A percentile compares a stretch with the other conserved stretches of the same genome.
Conservation (phyloP, 345 rosid species). For the Salix caprea region DNA sequence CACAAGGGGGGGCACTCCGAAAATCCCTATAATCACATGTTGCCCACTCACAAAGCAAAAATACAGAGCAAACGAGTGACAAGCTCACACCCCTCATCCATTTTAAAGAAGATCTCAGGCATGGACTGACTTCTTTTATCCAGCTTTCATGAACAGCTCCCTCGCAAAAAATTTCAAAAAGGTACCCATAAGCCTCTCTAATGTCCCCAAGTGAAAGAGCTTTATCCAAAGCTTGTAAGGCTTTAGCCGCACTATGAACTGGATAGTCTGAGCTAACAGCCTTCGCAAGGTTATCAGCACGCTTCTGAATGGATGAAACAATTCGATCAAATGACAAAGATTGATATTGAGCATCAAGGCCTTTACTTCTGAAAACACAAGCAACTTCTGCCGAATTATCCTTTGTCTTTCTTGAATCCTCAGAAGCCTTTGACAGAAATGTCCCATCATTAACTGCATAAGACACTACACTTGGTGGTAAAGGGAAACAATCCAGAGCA, state of each 20-base stretch:
- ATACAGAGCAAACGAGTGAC: slow-evolving; percentile 71
- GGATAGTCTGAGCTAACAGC: slow-evolving; percentile 67
- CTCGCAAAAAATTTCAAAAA: slow-evolving; percentile 75
- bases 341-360: slow-evolving; percentile 69
- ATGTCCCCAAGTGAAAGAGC: slow-evolving; percentile 76
- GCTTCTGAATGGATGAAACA: slow-evolving; percentile 64
- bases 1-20: slow-evolving; percentile 54
- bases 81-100: slow-evolving; percentile 67
- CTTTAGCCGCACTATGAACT: slow-evolving; percentile 70
- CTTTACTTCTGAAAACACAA: slow-evolving; percentile 51
- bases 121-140: slow-evolving; percentile 79
- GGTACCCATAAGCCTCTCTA: slow-evolving; percentile 53
- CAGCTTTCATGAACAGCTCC: slow-evolving; percentile 72
- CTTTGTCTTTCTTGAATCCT: slow-evolving; percentile 59
- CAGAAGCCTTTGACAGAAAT: slow-evolving; percentile 62
- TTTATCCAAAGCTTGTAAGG: slow-evolving; percentile 85
- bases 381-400: slow-evolving; percentile 47
- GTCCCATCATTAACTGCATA: slow-evolving; percentile 62
- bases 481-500: slow-evolving; percentile 89
- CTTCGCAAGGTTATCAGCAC: slow-evolving; percentile 72
- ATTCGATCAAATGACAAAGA: slow-evolving; percentile 64
- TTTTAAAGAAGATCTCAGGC: slow-evolving; percentile 78
- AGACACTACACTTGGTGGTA: slow-evolving; percentile 70
- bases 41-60: slow-evolving; percentile 98
- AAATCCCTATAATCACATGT: slow-evolving; percentile 88